Evolutionary conservation across 176 grass and related monocot species (phyloP), one percentile per base, ranked within the genome.

Genomic region (Triticum urartu): DNA sequence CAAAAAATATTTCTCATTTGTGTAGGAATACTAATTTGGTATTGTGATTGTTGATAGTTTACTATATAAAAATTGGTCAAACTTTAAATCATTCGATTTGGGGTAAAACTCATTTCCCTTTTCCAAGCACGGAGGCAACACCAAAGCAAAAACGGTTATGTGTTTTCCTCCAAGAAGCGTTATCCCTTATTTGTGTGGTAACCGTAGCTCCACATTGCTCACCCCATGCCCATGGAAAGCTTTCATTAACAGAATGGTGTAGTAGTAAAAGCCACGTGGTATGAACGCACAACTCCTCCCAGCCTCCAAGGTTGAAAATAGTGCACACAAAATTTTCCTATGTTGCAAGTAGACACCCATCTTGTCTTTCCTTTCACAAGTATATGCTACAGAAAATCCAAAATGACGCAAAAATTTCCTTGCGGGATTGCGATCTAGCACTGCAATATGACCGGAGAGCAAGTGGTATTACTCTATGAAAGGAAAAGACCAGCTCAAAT

Each of bases 301-400:
- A 77, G 69, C 60, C 60, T 77, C 60, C 60, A 66, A 77, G 66
- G 60, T 52, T 52, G 72, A 85, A 85, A 66, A 77, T 9, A 17
- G 61, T 24, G 71, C 58, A 34, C 30, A 52, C 14, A 35, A 7
- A 3, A 0, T 59, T 59, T 47, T 25, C 40, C 14, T 36, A 65
- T 7, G 24, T 76, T 65, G 12, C 28, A 36, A 11, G 40, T 18
- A 36, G 43, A 77, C 61, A 40, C 5, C 8, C 39, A 76, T 15
- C 61, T 36, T 33, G 56, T 62, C 59, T 64, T 33, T 5, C 73
- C 11, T 34, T 48, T 24, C 4, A 18, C 56, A 59, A 59, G 8
- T 39, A 58, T 58, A 21, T 9, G 18, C 54, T 59, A 59, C n/a
- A 21, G 0, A 59, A 59, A 59, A 59, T 59, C 56, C 56, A 3